Evolutionary conservation across 148 eudicot species (phyloP), one percentile per base, ranked within the genome.

Genomic region (Camellia lanceoleosa): DNA sequence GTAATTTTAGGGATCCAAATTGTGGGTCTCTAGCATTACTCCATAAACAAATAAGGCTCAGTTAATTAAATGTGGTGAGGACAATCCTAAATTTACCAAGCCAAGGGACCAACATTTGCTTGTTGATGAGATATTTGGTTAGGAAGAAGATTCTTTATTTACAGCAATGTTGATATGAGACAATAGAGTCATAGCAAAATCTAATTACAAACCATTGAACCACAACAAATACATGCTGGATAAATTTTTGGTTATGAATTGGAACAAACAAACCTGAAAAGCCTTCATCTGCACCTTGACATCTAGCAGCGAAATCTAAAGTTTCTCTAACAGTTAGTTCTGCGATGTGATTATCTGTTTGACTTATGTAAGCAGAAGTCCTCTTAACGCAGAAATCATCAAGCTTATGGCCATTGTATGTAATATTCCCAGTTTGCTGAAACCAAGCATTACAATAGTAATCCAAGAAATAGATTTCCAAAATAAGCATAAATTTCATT

Each of bases 351-450:
- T 84, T 87, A 85, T 95, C 96, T 62, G 92, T 87, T 87, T 95
- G 98, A 75, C 94, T 85, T 79, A 90, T 93, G 83, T 93, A 95
- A 75, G 98, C 98, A 43, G 97, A 86, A 73, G 97, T 91, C 82
- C 98, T 91, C 87, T 87, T 87, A 76, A 89, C 94, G 72, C 86
- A 88, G 79, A 95, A 94, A 19, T 95, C 96, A 61, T 90, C 81
- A 74, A 93, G 87, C 66, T 80, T 81, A 52, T 90, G 89, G 16
- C 97, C 98, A 80, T 93, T 95, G 86, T 93, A 95, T 7, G 97
- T 90, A 66, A 95, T 84, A 49, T 13, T 84, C 69, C 98, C 98
- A 80, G 66, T 82, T 88, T 84, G 89, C 98, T 95, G 92, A 71
- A 74, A 73, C 41, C 61, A 68, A 61, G 69, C 44, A 38, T 73